Evolutionary conservation across 805 yeast species (phyloP).

Genomic region (Starmerella asiatica): DNA sequence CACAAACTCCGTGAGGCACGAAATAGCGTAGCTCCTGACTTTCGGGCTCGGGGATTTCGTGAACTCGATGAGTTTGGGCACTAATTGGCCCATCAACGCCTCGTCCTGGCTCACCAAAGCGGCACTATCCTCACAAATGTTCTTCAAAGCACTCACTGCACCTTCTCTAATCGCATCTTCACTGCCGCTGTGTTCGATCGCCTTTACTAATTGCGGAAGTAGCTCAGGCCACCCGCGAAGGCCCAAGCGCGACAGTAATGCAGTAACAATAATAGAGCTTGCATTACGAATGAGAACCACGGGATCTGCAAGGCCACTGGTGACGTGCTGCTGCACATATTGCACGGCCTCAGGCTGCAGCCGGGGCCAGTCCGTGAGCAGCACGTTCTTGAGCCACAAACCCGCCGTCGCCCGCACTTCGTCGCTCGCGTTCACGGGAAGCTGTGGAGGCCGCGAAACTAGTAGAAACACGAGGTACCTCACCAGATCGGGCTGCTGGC

Average conservation of each 20-base stretch:
- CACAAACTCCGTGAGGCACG: slow-evolving; percentile 65
- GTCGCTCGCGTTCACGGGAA: slow-evolving; percentile 30
- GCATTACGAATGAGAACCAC: slow-evolving; percentile 64
- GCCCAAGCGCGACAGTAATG: slow-evolving; percentile 60
- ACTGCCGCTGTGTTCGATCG: slow-evolving; percentile 37
- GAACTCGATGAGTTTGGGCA: slow-evolving; percentile 50
- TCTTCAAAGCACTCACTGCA: slow-evolving; percentile 66
- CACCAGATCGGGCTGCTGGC: slow-evolving; percentile 59
- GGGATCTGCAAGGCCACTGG: slow-evolving; percentile 39
- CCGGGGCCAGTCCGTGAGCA: slow-evolving; percentile 30
- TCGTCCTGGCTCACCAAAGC: slow-evolving; percentile 49
- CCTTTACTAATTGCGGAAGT: slow-evolving; percentile 51
- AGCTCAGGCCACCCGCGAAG: slow-evolving; percentile 60
- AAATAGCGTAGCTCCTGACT: slow-evolving; percentile 49
- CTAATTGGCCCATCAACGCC: slow-evolving; percentile 41
- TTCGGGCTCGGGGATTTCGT: slow-evolving; percentile 27
- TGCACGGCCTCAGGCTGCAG: slow-evolving; percentile 30
- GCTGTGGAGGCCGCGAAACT: slow-evolving; percentile 36
- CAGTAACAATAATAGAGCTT: slow-evolving; percentile 80
- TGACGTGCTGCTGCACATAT: slow-evolving; percentile 34
- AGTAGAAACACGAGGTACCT: slow-evolving; percentile 65
- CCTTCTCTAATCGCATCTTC: slow-evolving; percentile 44
- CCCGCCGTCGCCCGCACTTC: slow-evolving; percentile 76
- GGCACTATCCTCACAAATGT: slow-evolving; percentile 82
- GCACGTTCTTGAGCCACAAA: slow-evolving; percentile 60